Evolutionary conservation across 768 basidiomycete species (phyloP), one percentile per base, ranked within the genome.

Genomic region (Nidularia pulvinata): DNA sequence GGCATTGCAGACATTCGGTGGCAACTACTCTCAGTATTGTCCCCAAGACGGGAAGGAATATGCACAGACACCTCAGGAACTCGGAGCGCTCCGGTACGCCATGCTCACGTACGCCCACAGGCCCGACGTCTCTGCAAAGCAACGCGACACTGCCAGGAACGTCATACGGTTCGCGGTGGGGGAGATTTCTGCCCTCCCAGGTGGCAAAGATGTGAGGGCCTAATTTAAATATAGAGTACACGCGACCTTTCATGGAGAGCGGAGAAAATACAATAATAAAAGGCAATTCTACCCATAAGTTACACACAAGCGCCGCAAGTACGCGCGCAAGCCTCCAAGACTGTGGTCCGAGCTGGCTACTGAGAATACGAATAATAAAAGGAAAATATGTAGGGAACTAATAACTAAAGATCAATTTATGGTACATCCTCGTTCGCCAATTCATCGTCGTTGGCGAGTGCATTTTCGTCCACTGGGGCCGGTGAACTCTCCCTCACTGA

Each of bases 11-110:
- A 53, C 46, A 25, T 54, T 67, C 13, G 79, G 71, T 4, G 82
- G 83, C 32, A 77, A 83, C 57, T 88, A 87, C 58, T 67, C 74
- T 13, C 73, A 73, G 36, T 81, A 78, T 56, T 62, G 77, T 45
- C 68, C 73, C 7, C 52, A 54, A 9, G 46, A 57, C 25, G 57
- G 65, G 6, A 57, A 60, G 44, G 60, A 66, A 52, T 76, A 62
- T 45, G 48, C 62, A 22, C 60, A 61, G 7, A 51, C 65, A 36
- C 65, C 65, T 37, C 57, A 35, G n/a, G 52, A 55, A 48, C 48
- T 61, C 32, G 49, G 49, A 5, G 46, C 55, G 30, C 43, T 46
- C 7, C 36, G 43, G 22, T 42, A 39, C 44, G 58, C 58, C 5
- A 13, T 47, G 22, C 9, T 51, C 3, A 48, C 60, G 25, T 32